These are phyloP conservation scores for Phycomyces nitens DNA, from an alignment of 192 early-diverging fungal genomes.

Conservation along the genomic window DNA sequence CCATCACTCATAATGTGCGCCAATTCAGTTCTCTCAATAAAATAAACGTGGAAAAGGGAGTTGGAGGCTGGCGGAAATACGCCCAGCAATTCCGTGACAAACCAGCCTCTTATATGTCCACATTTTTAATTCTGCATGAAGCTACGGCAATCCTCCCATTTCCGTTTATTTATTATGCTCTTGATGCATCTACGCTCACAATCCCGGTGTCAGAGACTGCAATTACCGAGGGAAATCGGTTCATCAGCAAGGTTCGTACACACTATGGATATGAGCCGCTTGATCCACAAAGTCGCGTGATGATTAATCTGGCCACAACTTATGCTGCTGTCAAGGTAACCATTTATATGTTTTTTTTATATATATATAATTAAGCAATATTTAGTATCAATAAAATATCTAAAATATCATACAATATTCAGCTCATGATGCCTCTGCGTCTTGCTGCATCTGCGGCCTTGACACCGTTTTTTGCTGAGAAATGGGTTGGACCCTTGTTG, in stretches of 20 bases:
- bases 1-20: too few relatives aligned
- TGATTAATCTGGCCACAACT: conserved; percentile 71
- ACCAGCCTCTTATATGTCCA: conserved; percentile 63
- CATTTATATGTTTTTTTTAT: neutral
- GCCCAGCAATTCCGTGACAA: conserved; percentile 57
- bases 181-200: conserved; percentile 49
- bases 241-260: conserved; percentile 51
- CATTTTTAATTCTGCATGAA: conserved; percentile 86
- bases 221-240: conserved; percentile 56
- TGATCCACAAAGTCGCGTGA: conserved; percentile 45
- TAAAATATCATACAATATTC: too few relatives aligned
- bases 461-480: conserved; percentile 56
- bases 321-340: conserved; percentile 83
- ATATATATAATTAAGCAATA: neutral
- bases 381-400: too few relatives aligned
- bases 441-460: conserved; percentile 50
- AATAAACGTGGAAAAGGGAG: neutral
- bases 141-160: conserved; percentile 82
- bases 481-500: conserved; percentile 40
- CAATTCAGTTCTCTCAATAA: too few relatives aligned
- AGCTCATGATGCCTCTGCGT: conserved; percentile 64
- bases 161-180: conserved; percentile 64
- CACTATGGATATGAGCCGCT: conserved; percentile 50
- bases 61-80: conserved; percentile 20
- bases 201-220: conserved; percentile 68